Conservation (phyloP, 371 early-diverging fungal genomes). For the Mucor lusitanicus region DNA sequence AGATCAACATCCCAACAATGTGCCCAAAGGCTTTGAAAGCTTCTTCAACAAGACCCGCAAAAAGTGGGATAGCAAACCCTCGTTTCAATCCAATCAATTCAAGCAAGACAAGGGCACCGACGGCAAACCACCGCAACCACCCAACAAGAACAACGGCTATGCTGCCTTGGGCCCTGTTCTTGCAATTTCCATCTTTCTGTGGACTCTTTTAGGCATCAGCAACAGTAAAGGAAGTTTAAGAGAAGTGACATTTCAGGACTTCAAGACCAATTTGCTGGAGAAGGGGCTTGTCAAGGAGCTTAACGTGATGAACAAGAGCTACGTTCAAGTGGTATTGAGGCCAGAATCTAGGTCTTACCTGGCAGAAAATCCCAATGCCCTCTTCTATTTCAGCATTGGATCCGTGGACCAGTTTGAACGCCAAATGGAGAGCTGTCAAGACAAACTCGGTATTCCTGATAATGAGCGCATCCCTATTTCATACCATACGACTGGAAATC, state of each 20-base stretch:
- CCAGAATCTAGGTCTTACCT: slow-evolving; percentile 55
- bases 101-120: background rate
- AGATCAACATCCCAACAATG: background rate
- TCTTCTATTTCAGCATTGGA: slow-evolving; percentile 85
- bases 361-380: slow-evolving; percentile 24
- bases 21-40: slow-evolving; percentile 10
- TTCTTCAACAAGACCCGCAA: background rate
- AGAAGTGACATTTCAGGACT: slow-evolving; percentile 91
- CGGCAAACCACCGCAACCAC: background rate
- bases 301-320: slow-evolving; percentile 79
- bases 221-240: slow-evolving; percentile 29
- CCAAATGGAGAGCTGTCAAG: slow-evolving; percentile 84
- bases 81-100: background rate
- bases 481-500: slow-evolving; percentile 76
- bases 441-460: slow-evolving; percentile 86
- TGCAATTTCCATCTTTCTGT: background rate
- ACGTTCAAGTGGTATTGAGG: slow-evolving; percentile 76
- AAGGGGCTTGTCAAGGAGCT: slow-evolving; percentile 87
- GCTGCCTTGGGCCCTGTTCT: background rate
- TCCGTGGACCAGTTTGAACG: slow-evolving; percentile 93
- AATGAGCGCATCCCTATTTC: slow-evolving; percentile 89
- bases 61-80: background rate
- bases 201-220: background rate
- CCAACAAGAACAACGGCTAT: background rate
- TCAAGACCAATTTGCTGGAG: slow-evolving; percentile 81